These are phyloP conservation scores for Alternaria sp. DNA, from an alignment of 2,329 filamentous ascomycete species.

Conservation along the genomic window DNA sequence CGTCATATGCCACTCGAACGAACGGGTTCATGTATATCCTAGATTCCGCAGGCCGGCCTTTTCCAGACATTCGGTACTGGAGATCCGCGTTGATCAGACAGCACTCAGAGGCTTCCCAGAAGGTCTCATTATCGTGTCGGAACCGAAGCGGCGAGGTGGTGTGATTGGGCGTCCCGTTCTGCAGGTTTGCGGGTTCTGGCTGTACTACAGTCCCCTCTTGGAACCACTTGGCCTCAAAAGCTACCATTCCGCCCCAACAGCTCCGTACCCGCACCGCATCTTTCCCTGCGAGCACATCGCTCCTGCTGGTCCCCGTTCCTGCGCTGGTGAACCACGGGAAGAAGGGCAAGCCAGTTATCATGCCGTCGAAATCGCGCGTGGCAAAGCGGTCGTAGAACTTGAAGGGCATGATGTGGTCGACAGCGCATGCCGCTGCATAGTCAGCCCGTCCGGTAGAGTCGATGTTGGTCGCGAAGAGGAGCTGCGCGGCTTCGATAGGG, in stretches of 20 bases:
- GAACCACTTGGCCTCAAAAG: conserved; percentile 69
- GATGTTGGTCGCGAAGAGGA: conserved; percentile 70
- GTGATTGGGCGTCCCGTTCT: conserved; percentile 19
- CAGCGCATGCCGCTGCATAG: conserved; percentile 74
- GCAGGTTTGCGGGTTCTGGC: conserved; percentile 24
- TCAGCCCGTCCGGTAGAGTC: conserved; percentile 59
- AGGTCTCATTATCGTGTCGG: conserved; percentile 53
- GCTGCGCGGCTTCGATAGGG: conserved; percentile 65
- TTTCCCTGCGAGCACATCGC: conserved; percentile 67
- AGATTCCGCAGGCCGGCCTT: conserved; percentile 55
- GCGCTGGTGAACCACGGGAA: conserved; percentile 71
- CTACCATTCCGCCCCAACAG: conserved; percentile 81
- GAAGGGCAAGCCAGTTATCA: conserved; percentile 68
- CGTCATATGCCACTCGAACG: conserved; percentile 74
- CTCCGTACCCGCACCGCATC: conserved; percentile 74
- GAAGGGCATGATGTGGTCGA: conserved; percentile 74
- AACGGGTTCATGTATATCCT: conserved; percentile 79
- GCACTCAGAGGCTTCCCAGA: conserved; percentile 60
- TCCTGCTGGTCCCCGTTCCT: conserved; percentile 62
- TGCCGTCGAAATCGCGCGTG: conserved; percentile 71
- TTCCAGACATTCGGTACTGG: conserved; percentile 48
- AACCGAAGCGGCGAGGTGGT: conserved; percentile 55
- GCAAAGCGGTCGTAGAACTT: conserved; percentile 79
- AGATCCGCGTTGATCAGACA: conserved; percentile 60
- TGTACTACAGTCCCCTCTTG: conserved; percentile 52